Conservation (phyloP, 2,329 filamentous ascomycete genomes). For the Hypoxylon sp. region DNA sequence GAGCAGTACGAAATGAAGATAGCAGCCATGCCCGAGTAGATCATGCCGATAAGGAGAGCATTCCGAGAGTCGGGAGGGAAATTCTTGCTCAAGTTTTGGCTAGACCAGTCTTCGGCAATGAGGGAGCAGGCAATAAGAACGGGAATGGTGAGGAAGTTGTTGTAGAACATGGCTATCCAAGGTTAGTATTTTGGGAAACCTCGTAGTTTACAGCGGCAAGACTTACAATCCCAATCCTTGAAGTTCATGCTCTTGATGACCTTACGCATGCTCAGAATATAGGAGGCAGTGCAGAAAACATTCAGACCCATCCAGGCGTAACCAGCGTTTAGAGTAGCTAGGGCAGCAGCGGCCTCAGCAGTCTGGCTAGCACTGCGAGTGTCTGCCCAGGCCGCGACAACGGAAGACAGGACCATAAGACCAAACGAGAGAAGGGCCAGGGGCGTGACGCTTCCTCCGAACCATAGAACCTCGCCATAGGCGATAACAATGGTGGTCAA, state of each 20-base stretch:
- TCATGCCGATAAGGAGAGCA: slow-evolving; percentile 85
- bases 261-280: slow-evolving; percentile 94
- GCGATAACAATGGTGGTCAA: slow-evolving; percentile 98
- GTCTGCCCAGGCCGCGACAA: slow-evolving; percentile 97
- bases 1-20: slow-evolving; percentile 99
- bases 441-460: slow-evolving; percentile 89
- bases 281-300: slow-evolving; percentile 92
- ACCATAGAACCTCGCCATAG: slow-evolving; percentile 98
- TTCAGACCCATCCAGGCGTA: slow-evolving; percentile 99
- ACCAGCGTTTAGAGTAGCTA: slow-evolving; percentile 92
- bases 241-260: slow-evolving; percentile 99
- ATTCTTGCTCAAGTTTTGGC: slow-evolving; percentile 84
- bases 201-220: background rate
- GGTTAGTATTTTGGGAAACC: slow-evolving; percentile 51
- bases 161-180: slow-evolving; percentile 96
- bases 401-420: slow-evolving; percentile 93
- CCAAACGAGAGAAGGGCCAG: slow-evolving; percentile 94
- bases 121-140: slow-evolving; percentile 87
- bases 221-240: slow-evolving; percentile 98
- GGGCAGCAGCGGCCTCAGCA: slow-evolving; percentile 75
- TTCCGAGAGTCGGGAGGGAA: slow-evolving; percentile 88
- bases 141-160: slow-evolving; percentile 97
- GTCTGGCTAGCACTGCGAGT: slow-evolving; percentile 74
- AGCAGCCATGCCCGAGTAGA: slow-evolving; percentile 91
- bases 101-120: slow-evolving; percentile 91